These are phyloP conservation scores for Rhodotorula diobovata DNA, from an alignment of 768 basidiomycete species.

Conservation along the genomic window DNA sequence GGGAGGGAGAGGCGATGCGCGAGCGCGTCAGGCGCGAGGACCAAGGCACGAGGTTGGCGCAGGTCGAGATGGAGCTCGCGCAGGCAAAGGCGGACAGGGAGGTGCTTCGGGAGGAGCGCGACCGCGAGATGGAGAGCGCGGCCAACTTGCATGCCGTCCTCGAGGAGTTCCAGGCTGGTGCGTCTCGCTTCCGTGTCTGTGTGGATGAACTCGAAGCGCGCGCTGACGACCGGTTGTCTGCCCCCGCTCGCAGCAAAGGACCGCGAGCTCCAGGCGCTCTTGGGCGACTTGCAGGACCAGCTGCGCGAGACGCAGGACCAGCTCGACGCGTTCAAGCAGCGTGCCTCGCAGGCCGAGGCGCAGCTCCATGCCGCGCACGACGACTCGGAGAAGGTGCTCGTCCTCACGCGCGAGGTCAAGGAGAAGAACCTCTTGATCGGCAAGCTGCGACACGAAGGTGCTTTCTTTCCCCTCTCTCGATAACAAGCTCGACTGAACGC, in stretches of 20 bases:
- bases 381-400: slow-evolving; percentile 62
- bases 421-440: slow-evolving; percentile 94
- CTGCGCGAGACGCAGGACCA: slow-evolving; percentile 62
- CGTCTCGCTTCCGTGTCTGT: slow-evolving; percentile 44
- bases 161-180: slow-evolving; percentile 90
- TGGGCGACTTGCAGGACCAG: slow-evolving; percentile 74
- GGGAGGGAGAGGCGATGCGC: slow-evolving; percentile 59
- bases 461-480: slow-evolving; percentile 12
- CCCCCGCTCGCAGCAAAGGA: slow-evolving; percentile 64
- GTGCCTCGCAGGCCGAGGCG: slow-evolving; percentile 83
- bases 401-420: slow-evolving; percentile 83
- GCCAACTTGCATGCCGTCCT: slow-evolving; percentile 84
- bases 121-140: slow-evolving; percentile 58
- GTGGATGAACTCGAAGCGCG: neutral
- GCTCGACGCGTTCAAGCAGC: slow-evolving; percentile 82
- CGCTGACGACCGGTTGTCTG: neutral
- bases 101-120: slow-evolving; percentile 39
- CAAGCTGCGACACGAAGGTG: slow-evolving; percentile 91
- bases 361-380: slow-evolving; percentile 68
- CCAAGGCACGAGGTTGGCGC: slow-evolving; percentile 62
- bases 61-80: slow-evolving; percentile 55
- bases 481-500: neutral
- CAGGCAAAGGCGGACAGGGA: slow-evolving; percentile 56
- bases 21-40: slow-evolving; percentile 73
- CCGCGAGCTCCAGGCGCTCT: slow-evolving; percentile 76